A percentile compares a stretch with the other conserved stretches of the same genome.
Evolutionary conservation across 805 yeast genomes (phyloP).

Genomic region (Saccharomycopsis selenospora): DNA sequence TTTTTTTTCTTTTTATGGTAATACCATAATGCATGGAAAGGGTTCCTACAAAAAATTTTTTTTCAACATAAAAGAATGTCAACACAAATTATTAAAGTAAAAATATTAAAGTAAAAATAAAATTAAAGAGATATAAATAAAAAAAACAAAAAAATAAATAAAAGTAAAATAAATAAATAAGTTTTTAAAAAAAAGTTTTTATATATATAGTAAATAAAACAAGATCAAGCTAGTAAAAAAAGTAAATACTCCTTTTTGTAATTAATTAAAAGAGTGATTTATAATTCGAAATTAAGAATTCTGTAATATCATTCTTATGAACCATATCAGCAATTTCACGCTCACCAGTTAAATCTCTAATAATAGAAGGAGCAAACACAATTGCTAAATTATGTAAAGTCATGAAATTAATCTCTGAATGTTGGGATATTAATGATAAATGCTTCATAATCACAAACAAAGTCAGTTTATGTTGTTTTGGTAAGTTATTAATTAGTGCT

Average conservation of each 20-base stretch:
- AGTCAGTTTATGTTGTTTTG: conserved; percentile 58
- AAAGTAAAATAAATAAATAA: background rate
- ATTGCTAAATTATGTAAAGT: conserved; percentile 73
- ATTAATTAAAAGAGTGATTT: conserved; percentile 30
- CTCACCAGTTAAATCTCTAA: conserved; percentile 71
- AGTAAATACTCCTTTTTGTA: no score
- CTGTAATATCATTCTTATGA: conserved; percentile 69
- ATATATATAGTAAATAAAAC: no score
- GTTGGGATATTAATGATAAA: conserved; percentile 49
- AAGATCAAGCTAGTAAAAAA: no score
- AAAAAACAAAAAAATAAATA: background rate
- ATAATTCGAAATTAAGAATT: conserved; percentile 52
- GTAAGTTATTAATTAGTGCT: conserved; percentile 45
- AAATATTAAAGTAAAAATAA: background rate
- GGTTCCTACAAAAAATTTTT: no score
- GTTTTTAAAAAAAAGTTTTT: no score
- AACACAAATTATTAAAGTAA: no score
- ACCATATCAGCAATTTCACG: conserved; percentile 83
- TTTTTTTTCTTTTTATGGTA: no score
- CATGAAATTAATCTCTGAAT: conserved; percentile 66
- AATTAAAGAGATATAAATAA: background rate
- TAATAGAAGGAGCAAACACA: conserved; percentile 90
- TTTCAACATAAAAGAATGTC: no score
- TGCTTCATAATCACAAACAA: conserved; percentile 56
- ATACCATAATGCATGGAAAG: no score